phyloP scores from a whole-genome alignment of 1,284 basidiomycete genomes.

The Ustanciosporium gigantosporum region DNA sequence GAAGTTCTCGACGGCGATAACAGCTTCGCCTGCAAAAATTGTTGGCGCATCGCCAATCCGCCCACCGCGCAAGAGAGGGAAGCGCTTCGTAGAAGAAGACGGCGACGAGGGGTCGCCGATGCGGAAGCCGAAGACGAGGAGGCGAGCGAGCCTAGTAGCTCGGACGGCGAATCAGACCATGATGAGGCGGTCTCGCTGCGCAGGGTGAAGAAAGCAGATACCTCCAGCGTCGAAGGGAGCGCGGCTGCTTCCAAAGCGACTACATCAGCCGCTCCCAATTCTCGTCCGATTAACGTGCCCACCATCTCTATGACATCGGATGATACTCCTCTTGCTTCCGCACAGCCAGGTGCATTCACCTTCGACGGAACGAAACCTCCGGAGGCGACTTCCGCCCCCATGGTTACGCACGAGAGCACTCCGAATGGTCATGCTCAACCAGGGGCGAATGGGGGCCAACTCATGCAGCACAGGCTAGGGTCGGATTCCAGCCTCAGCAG shows the following conservation, averaged over 20 bases:
- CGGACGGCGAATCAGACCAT: constrained; percentile 27
- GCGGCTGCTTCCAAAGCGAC: constrained; percentile 20
- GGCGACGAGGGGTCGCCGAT: constrained; percentile 47
- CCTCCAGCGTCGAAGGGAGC: constrained; percentile 23
- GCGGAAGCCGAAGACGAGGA: constrained; percentile 50
- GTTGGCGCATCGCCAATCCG: constrained; percentile 84
- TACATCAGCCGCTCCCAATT: constrained; percentile 11
- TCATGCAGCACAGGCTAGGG: constrained; percentile 8
- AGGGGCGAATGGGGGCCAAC: constrained; percentile 1
- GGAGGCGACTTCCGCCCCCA: background rate
- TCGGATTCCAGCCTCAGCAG: constrained; percentile 32
- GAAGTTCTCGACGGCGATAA: constrained; percentile 91
- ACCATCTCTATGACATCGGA: constrained; percentile 41
- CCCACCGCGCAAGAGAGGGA: constrained; percentile 37
- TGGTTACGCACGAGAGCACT: background rate
- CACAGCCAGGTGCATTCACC: background rate
- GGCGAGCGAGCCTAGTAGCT: constrained; percentile 61
- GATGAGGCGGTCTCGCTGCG: background rate
- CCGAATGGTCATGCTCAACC: background rate
- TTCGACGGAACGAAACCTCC: background rate
- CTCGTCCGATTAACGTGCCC: constrained; percentile 17
- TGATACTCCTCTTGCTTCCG: background rate
- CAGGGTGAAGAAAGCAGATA: constrained; percentile 2
- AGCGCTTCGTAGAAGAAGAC: constrained; percentile 61
- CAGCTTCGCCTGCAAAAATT: constrained; percentile 85